Conservation (phyloP, 208 protist genomes). For the Trypanosoma vivax region DNA sequence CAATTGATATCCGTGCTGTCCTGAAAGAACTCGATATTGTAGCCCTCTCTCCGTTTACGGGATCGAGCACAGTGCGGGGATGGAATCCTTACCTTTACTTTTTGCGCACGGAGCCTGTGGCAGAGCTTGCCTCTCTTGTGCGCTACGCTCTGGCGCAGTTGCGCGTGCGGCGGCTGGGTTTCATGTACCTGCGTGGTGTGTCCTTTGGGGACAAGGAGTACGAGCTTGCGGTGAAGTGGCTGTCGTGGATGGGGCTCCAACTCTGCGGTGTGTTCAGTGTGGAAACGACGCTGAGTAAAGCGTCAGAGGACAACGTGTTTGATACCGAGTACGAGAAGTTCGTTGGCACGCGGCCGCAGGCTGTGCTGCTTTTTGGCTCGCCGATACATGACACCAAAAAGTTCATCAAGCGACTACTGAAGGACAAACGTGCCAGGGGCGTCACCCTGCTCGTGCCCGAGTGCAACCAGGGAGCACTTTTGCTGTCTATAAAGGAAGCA, state of each 20-base stretch:
- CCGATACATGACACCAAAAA: not conserved
- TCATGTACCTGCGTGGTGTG: slow-evolving; percentile 13
- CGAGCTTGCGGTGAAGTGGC: not conserved
- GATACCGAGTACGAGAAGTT: slow-evolving; percentile 11
- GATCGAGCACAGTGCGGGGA: slow-evolving; percentile 21
- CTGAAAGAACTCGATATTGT: not conserved
- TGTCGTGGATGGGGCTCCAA: slow-evolving; percentile 16
- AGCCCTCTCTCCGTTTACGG: slow-evolving; percentile 27
- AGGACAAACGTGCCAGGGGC: slow-evolving; percentile 2
- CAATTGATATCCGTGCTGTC: not conserved
- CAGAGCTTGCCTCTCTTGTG: slow-evolving; percentile 31
- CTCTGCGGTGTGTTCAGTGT: slow-evolving; percentile 18
- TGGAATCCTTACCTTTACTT: slow-evolving; percentile 37
- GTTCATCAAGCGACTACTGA: slow-evolving; percentile 11
- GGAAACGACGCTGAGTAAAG: not conserved
- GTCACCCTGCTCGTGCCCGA: slow-evolving; percentile 12
- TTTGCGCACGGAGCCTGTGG: slow-evolving; percentile 24
- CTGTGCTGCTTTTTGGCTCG: slow-evolving; percentile 15
- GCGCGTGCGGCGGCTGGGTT: slow-evolving; percentile 24
- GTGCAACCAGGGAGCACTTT: not conserved
- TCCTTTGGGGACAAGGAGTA: not conserved
- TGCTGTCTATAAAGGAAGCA: not conserved
- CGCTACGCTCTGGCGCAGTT: slow-evolving; percentile 19
- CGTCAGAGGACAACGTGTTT: slow-evolving; percentile 4
- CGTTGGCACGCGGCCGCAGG: slow-evolving; percentile 10